Evolutionary conservation across 768 basidiomycete genomes (phyloP).

Genomic region (Filobasidium floriforme): DNA sequence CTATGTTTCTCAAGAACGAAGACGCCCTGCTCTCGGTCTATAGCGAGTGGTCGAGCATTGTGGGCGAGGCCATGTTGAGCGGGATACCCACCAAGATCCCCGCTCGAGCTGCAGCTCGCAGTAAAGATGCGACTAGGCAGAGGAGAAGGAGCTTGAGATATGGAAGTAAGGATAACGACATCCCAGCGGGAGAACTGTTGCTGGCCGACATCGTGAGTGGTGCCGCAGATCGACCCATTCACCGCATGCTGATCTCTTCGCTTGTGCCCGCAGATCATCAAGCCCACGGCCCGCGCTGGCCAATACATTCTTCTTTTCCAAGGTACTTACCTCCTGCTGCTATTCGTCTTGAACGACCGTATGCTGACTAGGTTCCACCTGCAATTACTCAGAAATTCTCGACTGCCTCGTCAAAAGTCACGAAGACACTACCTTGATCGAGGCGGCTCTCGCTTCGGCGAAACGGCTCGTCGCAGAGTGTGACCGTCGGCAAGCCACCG

Average conservation of each 20-base stretch:
- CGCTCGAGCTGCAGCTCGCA: neutral
- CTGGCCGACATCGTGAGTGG: slow-evolving; percentile 10
- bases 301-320: slow-evolving; percentile 10
- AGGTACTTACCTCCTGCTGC: neutral
- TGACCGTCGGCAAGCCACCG: neutral
- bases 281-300: neutral
- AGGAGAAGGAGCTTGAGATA: slow-evolving; percentile 1
- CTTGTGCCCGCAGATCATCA: neutral
- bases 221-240: neutral
- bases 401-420: slow-evolving; percentile 2
- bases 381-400: neutral
- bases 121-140: neutral
- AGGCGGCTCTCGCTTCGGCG: neutral
- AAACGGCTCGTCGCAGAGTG: slow-evolving; percentile 7
- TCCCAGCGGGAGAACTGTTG: neutral
- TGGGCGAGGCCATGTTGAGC: neutral
- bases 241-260: neutral
- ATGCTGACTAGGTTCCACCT: neutral
- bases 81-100: slow-evolving; percentile 4
- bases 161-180: neutral
- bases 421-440: slow-evolving; percentile 6
- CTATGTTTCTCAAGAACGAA: neutral
- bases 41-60: slow-evolving; percentile 1
- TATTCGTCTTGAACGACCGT: neutral
- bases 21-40: neutral